Evolutionary conservation across 1,284 basidiomycete species (phyloP).

Genomic region (Fomitopsis schrenkii): DNA sequence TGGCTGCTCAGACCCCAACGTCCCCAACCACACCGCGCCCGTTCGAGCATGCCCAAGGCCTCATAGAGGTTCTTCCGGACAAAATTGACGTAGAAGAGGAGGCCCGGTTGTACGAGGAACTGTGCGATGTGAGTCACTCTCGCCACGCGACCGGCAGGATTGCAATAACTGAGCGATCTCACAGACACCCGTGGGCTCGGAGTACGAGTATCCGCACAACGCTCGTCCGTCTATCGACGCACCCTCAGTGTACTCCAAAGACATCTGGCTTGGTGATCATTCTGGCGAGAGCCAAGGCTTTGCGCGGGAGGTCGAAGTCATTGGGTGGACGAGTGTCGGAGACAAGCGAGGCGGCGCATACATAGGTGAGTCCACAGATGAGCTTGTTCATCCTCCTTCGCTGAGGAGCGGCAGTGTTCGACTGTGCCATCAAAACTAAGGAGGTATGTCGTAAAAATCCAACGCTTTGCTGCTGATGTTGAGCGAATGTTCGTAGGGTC

Average conservation of each 20-base stretch:
- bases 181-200: slow-evolving; percentile 4
- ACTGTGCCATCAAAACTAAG: slow-evolving; percentile 60
- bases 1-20: not conserved
- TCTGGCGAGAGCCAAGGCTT: slow-evolving; percentile 49
- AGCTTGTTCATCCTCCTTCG: not conserved
- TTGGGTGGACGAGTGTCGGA: slow-evolving; percentile 67
- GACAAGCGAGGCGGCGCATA: slow-evolving; percentile 58
- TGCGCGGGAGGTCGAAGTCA: slow-evolving; percentile 57
- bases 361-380: slow-evolving; percentile 39
- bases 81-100: slow-evolving; percentile 45
- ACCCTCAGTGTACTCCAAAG: slow-evolving; percentile 57
- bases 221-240: slow-evolving; percentile 32
- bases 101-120: slow-evolving; percentile 41
- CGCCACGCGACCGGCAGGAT: not conserved
- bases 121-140: slow-evolving; percentile 34
- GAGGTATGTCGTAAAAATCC: slow-evolving; percentile 32
- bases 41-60: slow-evolving; percentile 9
- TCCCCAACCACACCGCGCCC: slow-evolving; percentile 9
- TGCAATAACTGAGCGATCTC: not conserved
- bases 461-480: not conserved
- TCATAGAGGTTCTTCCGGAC: slow-evolving; percentile 31
- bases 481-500: slow-evolving; percentile 35
- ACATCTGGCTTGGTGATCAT: slow-evolving; percentile 61
- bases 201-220: slow-evolving; percentile 14
- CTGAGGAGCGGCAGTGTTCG: slow-evolving; percentile 43